Conservation (phyloP, 148 eudicot species). For the Spergularia marina region DNA sequence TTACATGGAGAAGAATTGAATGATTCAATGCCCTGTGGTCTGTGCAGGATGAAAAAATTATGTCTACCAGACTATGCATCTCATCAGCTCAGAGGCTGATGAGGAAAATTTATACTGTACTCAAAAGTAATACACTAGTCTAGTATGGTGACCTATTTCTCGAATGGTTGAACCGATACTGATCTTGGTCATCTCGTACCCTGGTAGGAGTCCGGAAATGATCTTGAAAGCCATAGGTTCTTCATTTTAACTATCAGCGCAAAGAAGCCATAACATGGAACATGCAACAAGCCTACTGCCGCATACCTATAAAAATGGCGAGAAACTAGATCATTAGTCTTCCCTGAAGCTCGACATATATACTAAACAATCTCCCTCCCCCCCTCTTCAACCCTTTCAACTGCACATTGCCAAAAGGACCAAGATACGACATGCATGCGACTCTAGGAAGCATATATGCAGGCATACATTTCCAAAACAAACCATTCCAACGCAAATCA, state of each 20-base stretch:
- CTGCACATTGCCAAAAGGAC: background rate
- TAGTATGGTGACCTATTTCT: background rate
- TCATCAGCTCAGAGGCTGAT: background rate
- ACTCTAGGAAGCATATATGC: background rate
- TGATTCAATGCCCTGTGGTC: background rate
- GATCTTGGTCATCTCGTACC: constrained; percentile 25
- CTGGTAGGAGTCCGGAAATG: constrained; percentile 30
- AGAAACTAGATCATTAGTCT: constrained; percentile 3
- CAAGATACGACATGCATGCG: too few relatives aligned
- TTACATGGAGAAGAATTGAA: constrained; percentile 10
- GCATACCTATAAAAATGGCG: constrained; percentile 47
- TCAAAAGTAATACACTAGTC: background rate
- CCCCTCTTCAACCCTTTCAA: too few relatives aligned
- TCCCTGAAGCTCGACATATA: background rate
- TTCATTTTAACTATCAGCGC: constrained; percentile 49
- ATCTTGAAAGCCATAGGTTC: constrained; percentile 47
- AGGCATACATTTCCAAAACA: background rate
- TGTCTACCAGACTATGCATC: constrained; percentile 12
- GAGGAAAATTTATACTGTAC: background rate
- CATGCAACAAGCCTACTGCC: constrained; percentile 50
- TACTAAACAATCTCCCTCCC: background rate
- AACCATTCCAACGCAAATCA: background rate
- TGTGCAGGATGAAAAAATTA: constrained; percentile 5
- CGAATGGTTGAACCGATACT: background rate
- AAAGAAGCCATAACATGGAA: constrained; percentile 61